These are phyloP conservation scores for Sporothrix dimorphospora DNA, from an alignment of 2,329 filamentous ascomycete species.

Conservation along the genomic window DNA sequence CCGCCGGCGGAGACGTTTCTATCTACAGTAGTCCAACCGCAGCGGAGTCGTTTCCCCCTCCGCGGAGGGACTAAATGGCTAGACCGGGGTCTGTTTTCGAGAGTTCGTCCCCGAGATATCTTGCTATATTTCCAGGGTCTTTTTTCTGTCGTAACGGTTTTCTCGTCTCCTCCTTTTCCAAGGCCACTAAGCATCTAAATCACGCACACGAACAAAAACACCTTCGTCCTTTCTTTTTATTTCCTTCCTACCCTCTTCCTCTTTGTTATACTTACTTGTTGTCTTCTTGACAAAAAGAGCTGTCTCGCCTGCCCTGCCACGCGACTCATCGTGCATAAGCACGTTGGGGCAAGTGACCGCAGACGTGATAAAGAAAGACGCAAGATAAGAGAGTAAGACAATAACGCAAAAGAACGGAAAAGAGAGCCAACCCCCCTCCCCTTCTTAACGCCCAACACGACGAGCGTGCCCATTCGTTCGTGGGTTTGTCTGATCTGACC, in stretches of 20 bases:
- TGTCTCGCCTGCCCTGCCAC: constrained; percentile 17
- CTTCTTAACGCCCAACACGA: not conserved
- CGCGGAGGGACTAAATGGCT: not conserved
- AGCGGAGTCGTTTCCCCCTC: constrained; percentile 1
- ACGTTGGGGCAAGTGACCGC: constrained; percentile 8
- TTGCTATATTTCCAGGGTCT: not conserved
- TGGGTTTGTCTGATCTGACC: not conserved
- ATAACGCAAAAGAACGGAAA: not conserved
- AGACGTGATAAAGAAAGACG: not conserved
- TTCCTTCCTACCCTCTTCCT: not conserved
- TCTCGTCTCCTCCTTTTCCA: not conserved
- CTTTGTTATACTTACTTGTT: not conserved
- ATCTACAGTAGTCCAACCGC: constrained; percentile 5
- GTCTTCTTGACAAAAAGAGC: not conserved
- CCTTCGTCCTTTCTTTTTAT: not conserved
- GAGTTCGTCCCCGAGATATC: not conserved
- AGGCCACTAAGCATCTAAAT: not conserved
- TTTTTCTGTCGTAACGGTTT: not conserved
- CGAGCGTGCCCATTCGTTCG: not conserved
- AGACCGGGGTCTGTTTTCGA: not conserved
- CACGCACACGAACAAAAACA: not conserved
- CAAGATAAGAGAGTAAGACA: not conserved
- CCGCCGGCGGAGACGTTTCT: constrained; percentile 4
- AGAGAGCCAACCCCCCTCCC: not conserved
- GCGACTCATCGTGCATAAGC: constrained; percentile 12